Conservation (phyloP, 805 yeast species). For the Suhomyces sp. region DNA sequence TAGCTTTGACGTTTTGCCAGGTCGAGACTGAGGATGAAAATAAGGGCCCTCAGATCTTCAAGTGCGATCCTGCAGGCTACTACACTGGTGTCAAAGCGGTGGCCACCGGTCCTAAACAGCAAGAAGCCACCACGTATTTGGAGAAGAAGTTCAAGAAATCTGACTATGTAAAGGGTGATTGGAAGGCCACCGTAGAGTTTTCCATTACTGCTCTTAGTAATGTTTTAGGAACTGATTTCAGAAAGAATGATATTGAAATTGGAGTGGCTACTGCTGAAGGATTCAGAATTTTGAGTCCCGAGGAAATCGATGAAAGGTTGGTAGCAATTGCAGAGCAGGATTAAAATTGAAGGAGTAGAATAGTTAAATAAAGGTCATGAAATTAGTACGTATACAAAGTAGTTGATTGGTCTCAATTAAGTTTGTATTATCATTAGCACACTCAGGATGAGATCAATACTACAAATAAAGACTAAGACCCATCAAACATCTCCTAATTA, state of each 20-base stretch:
- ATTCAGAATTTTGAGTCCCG: slow-evolving; percentile 71
- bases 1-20: slow-evolving; percentile 82
- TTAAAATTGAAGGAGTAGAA: too few relatives aligned
- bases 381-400: too few relatives aligned
- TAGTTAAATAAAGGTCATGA: too few relatives aligned
- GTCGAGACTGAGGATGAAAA: slow-evolving; percentile 63
- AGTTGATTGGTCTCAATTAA: too few relatives aligned
- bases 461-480: too few relatives aligned
- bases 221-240: slow-evolving; percentile 86
- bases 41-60: slow-evolving; percentile 83
- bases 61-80: slow-evolving; percentile 97
- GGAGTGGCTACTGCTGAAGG: slow-evolving; percentile 79
- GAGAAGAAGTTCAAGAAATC: slow-evolving; percentile 84
- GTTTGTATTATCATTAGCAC: too few relatives aligned
- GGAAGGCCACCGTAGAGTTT: slow-evolving; percentile 86
- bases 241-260: slow-evolving; percentile 89
- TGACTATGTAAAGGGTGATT: slow-evolving; percentile 69
- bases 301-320: slow-evolving; percentile 91
- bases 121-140: slow-evolving; percentile 84
- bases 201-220: slow-evolving; percentile 84
- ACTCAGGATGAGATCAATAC: too few relatives aligned
- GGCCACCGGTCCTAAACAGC: slow-evolving; percentile 96
- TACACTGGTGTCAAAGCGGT: slow-evolving; percentile 87
- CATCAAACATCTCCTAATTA: too few relatives aligned
- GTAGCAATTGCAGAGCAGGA: slow-evolving; percentile 96